phyloP scores from a whole-genome alignment of 352 stramenopile genomes.

The Globisporangium acanthophoron region DNA sequence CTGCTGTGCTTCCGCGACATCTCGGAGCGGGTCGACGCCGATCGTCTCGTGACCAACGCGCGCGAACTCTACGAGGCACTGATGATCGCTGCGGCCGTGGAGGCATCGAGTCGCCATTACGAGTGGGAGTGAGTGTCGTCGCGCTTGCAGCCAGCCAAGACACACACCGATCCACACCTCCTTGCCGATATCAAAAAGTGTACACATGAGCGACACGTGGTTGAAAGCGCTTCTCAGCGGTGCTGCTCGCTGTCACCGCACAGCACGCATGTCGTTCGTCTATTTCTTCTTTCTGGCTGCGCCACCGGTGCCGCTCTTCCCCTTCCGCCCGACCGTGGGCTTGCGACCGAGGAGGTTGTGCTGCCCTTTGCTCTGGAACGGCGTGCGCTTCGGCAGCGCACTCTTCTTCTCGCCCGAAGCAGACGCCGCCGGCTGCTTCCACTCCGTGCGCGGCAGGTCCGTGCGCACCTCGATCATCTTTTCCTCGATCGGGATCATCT shows the following conservation, averaged over 20 bases:
- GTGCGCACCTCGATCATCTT: constrained; percentile 56
- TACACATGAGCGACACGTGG: background rate
- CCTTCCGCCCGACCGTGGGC: constrained; percentile 6
- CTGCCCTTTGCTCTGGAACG: constrained; percentile 15
- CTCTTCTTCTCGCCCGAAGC: constrained; percentile 24
- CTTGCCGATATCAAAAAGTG: background rate
- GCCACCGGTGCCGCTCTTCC: constrained; percentile 2
- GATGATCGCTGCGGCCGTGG: constrained; percentile 50
- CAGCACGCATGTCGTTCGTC: constrained; percentile 1
- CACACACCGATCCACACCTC: no score
- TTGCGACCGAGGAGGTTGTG: constrained; percentile 33
- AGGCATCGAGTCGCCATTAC: constrained; percentile 28
- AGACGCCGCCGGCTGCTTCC: constrained; percentile 21
- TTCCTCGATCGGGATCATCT: constrained; percentile 59
- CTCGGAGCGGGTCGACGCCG: constrained; percentile 36
- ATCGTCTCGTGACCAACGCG: constrained; percentile 51
- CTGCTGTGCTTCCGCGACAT: constrained; percentile 55
- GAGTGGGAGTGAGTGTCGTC: constrained; percentile 1
- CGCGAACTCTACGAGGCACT: constrained; percentile 63
- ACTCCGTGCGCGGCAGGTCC: constrained; percentile 61
- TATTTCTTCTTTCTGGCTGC: constrained; percentile 27
- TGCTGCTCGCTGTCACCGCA: background rate
- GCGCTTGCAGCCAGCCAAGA: background rate
- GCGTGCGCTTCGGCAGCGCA: constrained; percentile 18
- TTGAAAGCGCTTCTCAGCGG: background rate